These are phyloP conservation scores for Malassezia furfur DNA, from an alignment of 1,284 basidiomycete genomes.

Conservation along the genomic window DNA sequence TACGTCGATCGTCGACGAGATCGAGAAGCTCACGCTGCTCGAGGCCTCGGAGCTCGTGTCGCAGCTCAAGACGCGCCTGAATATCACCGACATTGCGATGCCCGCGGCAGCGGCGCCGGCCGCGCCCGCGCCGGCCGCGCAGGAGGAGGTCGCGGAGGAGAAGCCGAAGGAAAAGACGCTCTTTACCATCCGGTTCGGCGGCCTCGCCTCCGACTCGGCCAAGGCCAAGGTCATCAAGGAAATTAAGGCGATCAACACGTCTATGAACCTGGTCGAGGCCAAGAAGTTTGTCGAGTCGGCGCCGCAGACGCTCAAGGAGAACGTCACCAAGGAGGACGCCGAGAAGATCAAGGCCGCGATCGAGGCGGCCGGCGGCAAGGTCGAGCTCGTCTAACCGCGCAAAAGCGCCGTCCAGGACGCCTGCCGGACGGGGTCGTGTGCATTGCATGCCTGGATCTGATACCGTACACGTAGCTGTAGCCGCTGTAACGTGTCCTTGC, in stretches of 20 bases:
- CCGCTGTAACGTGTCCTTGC: constrained; percentile 13
- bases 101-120: constrained; percentile 60
- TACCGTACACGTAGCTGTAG: constrained; percentile 17
- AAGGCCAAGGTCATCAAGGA: constrained; percentile 96
- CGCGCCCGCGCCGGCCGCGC: constrained; percentile 51
- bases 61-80: constrained; percentile 82
- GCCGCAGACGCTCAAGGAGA: constrained; percentile 90
- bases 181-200: constrained; percentile 68
- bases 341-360: constrained; percentile 90
- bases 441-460: constrained; percentile 8
- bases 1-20: constrained; percentile 79
- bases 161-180: constrained; percentile 99
- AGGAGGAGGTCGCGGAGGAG: constrained; percentile 56
- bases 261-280: constrained; percentile 56
- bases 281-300: constrained; percentile 98
- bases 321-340: constrained; percentile 90
- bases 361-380: constrained; percentile 76
- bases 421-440: neutral
- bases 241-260: constrained; percentile 64
- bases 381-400: constrained; percentile 53
- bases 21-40: constrained; percentile 76
- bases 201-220: constrained; percentile 40
- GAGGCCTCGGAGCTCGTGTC: constrained; percentile 95
- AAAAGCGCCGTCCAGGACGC: constrained; percentile 1
- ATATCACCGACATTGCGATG: constrained; percentile 96